Evolutionary conservation across 371 early-diverging fungal genomes (phyloP), one percentile per base, ranked within the genome.

Genomic region (Apophysomyces trapeziformis): DNA sequence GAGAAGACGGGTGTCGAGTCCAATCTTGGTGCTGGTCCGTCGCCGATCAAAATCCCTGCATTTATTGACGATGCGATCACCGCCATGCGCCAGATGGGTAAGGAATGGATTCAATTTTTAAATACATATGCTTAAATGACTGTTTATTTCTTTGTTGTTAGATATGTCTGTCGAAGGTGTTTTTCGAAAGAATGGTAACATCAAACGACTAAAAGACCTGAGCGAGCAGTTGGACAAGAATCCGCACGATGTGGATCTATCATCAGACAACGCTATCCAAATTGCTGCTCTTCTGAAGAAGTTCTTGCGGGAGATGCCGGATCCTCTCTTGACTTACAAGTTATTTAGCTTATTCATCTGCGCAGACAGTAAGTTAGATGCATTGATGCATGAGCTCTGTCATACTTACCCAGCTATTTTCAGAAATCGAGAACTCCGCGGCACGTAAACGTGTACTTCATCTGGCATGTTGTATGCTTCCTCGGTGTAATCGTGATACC

Each of bases 111-210:
- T 1, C 37, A 13, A n/a, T 36, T 7, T 14, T 62, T 26, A 38
- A 44, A 38, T 56, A 26, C 50, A 47, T 63, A 13, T 44, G 18
- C 45, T 13, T 61, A 26, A 26, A 26, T 26, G 32, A 26, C 16
- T 61, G 12, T 61, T 16, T 46, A 39, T 9, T 35, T 14, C 18
- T 56, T 8, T n/a, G 61, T 13, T 5, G 26, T 21, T 73, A 92
- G 94, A 97, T 72, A 87, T 98, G 87, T 83, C 91, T 0, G 89
- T 93, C 12, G 98, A 98, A 75, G 99, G 99, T 14, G 89, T 97
- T 2, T 98, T 98, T 84, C 85, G 99, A 62, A 97, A 96, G 77
- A 98, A 96, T 69, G 99, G 99, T 16, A 97, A 98, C 70, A 96
- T 97, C 67, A 81, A 93, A 61, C 74, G 92, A 36, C 77, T 97